Evolutionary conservation across 2,329 filamentous ascomycete genomes (phyloP).

Genomic region (Aspergillus hiratsukae): DNA sequence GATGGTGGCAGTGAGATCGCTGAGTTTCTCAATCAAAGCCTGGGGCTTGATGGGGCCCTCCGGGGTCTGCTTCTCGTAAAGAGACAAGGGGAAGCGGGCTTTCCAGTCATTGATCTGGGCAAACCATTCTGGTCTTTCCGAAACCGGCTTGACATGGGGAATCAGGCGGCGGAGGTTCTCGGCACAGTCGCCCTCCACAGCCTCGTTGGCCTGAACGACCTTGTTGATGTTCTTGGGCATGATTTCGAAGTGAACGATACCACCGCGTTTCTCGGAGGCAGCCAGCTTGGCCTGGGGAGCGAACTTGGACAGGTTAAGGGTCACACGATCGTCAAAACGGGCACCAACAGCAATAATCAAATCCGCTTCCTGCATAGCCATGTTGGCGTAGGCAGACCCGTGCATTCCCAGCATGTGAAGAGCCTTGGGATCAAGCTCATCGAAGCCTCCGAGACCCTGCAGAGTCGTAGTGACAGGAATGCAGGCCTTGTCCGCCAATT

Average conservation of each 20-base stretch:
- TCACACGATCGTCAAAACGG: slow-evolving; percentile 96
- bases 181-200: slow-evolving; percentile 87
- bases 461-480: slow-evolving; percentile 96
- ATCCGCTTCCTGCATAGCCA: slow-evolving; percentile 96
- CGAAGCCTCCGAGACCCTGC: slow-evolving; percentile 85
- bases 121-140: slow-evolving; percentile 80
- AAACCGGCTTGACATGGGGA: slow-evolving; percentile 62
- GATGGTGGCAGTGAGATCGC: slow-evolving; percentile 71
- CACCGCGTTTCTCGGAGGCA: slow-evolving; percentile 77
- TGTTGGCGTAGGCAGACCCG: slow-evolving; percentile 93
- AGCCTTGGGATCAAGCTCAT: slow-evolving; percentile 89
- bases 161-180: slow-evolving; percentile 72
- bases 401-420: slow-evolving; percentile 99
- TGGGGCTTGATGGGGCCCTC: slow-evolving; percentile 90
- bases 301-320: slow-evolving; percentile 74
- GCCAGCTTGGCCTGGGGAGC: slow-evolving; percentile 83
- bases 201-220: slow-evolving; percentile 93
- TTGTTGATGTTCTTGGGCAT: slow-evolving; percentile 99
- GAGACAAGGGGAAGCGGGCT: slow-evolving; percentile 74
- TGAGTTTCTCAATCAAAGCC: slow-evolving; percentile 84
- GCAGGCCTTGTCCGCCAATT: slow-evolving; percentile 81
- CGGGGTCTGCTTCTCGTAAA: slow-evolving; percentile 73
- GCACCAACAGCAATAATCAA: slow-evolving; percentile 91
- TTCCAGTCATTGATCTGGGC: slow-evolving; percentile 88
- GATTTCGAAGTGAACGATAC: slow-evolving; percentile 96